Evolutionary conservation across 768 basidiomycete species (phyloP).

Genomic region (Lentinus brumalis): DNA sequence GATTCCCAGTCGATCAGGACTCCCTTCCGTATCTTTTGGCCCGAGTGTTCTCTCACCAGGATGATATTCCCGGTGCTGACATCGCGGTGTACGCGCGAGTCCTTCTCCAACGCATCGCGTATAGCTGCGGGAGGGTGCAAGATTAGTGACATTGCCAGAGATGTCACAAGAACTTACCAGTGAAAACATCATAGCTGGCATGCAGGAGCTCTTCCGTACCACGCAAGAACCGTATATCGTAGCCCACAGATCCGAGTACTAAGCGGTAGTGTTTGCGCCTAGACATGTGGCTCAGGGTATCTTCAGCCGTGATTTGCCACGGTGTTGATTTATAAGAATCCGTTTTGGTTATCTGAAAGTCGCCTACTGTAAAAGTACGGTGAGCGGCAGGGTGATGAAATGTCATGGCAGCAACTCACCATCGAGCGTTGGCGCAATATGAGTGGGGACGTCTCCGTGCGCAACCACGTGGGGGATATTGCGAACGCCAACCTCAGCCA

Average conservation of each 20-base stretch:
- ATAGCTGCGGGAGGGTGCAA: neutral
- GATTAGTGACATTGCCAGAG: neutral
- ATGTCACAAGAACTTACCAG: neutral
- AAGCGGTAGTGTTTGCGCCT: slow-evolving; percentile 5
- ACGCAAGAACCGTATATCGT: neutral
- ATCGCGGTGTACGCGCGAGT: slow-evolving; percentile 1
- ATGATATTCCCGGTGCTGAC: slow-evolving; percentile 11
- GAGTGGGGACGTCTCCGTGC: slow-evolving; percentile 5
- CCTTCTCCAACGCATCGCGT: neutral
- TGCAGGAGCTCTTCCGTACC: slow-evolving; percentile 8
- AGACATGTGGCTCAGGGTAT: neutral
- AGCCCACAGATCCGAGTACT: neutral
- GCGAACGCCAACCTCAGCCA: neutral
- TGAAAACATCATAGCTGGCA: neutral
- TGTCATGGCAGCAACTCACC: too few relatives aligned
- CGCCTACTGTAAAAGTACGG: too few relatives aligned
- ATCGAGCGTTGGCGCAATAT: too few relatives aligned
- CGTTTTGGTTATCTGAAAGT: too few relatives aligned
- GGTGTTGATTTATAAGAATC: too few relatives aligned
- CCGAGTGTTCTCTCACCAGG: neutral
- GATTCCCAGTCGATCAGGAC: slow-evolving; percentile 12
- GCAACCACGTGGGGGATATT: neutral
- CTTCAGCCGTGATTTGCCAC: too few relatives aligned
- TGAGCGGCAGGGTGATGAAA: too few relatives aligned
- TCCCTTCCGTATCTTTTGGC: neutral